Base-by-base conservation (phyloP, 768 basidiomycete genomes). In the Mycena maculata region DNA sequence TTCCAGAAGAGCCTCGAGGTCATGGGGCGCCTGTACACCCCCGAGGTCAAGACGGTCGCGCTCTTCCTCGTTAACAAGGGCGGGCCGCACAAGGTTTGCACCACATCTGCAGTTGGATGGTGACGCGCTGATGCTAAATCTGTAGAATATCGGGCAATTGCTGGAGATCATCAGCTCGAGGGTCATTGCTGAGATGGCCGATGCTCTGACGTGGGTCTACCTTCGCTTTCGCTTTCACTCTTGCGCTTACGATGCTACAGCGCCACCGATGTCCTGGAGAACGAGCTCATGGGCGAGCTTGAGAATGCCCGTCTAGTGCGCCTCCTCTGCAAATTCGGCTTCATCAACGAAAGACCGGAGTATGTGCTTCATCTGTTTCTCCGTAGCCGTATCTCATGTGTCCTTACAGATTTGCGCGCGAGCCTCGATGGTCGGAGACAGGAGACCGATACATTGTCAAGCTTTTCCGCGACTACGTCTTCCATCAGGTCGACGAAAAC, bases 281-380 rank as follows among this genome's bases (percentile, higher is more conserved):
- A 85, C 18, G 93, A 98, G 71, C 83, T 99, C 38, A 84, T 90
- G 79, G 86, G 90, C 42, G 97, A 99, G 76, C 84, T 99, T 23
- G 98, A 99, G 82, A 99, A 99, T 73, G 95, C 92, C 0, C 86
- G 98, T 28, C 83, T 99, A 12, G 92, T 98, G 31, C 86, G 98
- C 52, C 79, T 99, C 54, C 81, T 99, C 66, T 90, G 90, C 77
- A 99, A 99, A 80, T 91, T 99, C 72, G 95, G 95, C 0, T 99
- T 99, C 79, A 98, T 99, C 82, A 99, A 99, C 76, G 98, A 99
- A 76, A 86, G 98, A n/a, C 97, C 98, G 3, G 98, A 99, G 95
- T 98, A 75, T 60, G 93, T 60, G 25, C 42, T 49, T 60, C 36
- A 48, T 22, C 30, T 11, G n/a, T 30, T n/a, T 27, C 4, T 12